Conservation (phyloP, 2,329 filamentous ascomycete species). For the Penicillium concentricum region DNA sequence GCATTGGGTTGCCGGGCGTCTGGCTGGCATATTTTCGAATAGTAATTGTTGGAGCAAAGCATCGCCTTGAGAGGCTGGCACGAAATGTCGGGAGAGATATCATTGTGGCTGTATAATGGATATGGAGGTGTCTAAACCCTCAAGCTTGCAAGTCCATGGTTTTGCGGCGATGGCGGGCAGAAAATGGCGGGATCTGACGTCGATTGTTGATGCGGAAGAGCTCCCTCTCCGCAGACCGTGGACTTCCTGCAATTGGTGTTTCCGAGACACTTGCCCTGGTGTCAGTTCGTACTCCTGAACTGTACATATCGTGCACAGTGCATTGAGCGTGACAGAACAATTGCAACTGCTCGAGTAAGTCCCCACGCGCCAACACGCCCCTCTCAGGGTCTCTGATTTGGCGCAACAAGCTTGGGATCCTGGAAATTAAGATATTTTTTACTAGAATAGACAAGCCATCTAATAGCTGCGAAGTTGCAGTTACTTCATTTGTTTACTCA, state of each 20-base stretch:
- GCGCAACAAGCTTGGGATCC: background rate
- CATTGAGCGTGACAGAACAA: background rate
- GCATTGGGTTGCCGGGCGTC: constrained; percentile 70
- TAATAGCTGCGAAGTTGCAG: background rate
- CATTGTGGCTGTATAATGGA: constrained; percentile 12
- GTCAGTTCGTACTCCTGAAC: background rate
- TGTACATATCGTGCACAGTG: background rate
- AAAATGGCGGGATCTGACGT: constrained; percentile 24
- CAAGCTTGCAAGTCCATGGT: background rate
- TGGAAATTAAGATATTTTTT: background rate
- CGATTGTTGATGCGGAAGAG: constrained; percentile 27
- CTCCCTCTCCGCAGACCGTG: constrained; percentile 18
- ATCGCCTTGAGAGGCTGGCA: constrained; percentile 15
- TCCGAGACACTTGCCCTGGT: background rate
- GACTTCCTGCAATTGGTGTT: constrained; percentile 1
- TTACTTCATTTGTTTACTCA: background rate
- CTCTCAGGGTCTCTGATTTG: constrained; percentile 1
- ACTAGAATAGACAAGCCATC: background rate
- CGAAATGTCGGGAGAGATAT: constrained; percentile 19
- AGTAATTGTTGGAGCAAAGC: constrained; percentile 10
- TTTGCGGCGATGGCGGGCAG: constrained; percentile 7
- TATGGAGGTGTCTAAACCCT: constrained; percentile 7
- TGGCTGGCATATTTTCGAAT: constrained; percentile 70
- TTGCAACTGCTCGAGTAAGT: constrained; percentile 1
- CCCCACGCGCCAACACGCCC: background rate